A percentile compares a stretch with the other conserved stretches of the same genome.
phyloP scores from a whole-genome alignment of 306 rosid species.

The Trichosanthes truncata region DNA sequence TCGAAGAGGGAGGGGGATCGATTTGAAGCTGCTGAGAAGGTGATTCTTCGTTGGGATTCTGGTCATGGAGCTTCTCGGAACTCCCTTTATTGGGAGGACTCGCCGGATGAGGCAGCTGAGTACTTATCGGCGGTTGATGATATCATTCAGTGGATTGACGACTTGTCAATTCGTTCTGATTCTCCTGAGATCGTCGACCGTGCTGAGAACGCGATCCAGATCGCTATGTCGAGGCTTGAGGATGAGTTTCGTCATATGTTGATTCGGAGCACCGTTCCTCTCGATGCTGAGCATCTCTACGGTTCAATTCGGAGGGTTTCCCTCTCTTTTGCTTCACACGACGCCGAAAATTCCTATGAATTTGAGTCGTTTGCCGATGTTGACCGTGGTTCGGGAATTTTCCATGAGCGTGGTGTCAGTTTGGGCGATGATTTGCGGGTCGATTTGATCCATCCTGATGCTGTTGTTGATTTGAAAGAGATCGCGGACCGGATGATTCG shows the following conservation, averaged over 20 bases:
- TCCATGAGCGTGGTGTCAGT: constrained; percentile 76
- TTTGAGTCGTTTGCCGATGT: constrained; percentile 57
- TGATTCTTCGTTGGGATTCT: constrained; percentile 60
- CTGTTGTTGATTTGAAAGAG: constrained; percentile 60
- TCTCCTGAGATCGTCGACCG: constrained; percentile 43
- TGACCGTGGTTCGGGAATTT: constrained; percentile 40
- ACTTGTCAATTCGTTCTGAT: constrained; percentile 39
- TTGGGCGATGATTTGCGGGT: constrained; percentile 55
- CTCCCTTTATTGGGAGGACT: constrained; percentile 36
- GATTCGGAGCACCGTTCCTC: constrained; percentile 64
- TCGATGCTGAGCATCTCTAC: constrained; percentile 57
- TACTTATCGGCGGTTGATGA: constrained; percentile 79
- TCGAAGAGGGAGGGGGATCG: constrained; percentile 47
- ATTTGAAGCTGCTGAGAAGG: constrained; percentile 64
- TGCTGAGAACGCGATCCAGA: constrained; percentile 84
- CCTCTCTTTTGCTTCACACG: constrained; percentile 51
- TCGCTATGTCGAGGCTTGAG: constrained; percentile 87
- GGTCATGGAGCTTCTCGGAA: constrained; percentile 29
- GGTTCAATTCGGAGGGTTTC: constrained; percentile 62
- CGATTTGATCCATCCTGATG: constrained; percentile 66
- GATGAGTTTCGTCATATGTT: constrained; percentile 71
- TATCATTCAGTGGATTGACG: constrained; percentile 52
- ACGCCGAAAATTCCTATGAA: constrained; percentile 40
- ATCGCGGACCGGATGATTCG: constrained; percentile 74
- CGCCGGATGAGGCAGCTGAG: constrained; percentile 40